A percentile compares a stretch with the other conserved stretches of the same genome.
These are phyloP conservation scores for Galeopsis tetrahit DNA, from an alignment of 257 asterid genomes.

Conservation along the genomic window DNA sequence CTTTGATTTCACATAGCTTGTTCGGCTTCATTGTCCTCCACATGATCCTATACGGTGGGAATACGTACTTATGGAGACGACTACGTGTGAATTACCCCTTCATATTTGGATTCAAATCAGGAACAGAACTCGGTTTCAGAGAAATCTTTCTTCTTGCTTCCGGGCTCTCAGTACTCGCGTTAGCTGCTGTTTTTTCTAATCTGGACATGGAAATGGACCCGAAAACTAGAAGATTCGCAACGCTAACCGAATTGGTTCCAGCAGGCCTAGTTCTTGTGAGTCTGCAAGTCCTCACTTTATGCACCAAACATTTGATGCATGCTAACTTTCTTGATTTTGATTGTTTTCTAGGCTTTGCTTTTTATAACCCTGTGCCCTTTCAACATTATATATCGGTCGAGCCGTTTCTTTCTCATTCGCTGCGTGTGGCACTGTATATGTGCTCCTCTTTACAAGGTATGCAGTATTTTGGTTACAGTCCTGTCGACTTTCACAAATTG, in stretches of 20 bases:
- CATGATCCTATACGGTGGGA: conserved; percentile 64
- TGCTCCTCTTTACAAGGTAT: conserved; percentile 87
- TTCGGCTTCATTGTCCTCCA: conserved; percentile 70
- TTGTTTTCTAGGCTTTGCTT: conserved; percentile 53
- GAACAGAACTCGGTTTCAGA: conserved; percentile 67
- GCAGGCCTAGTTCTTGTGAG: conserved; percentile 59
- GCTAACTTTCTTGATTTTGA: conserved; percentile 11
- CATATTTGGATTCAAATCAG: conserved; percentile 68
- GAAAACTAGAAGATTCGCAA: conserved; percentile 39
- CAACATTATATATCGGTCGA: conserved; percentile 72
- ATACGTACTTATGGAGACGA: conserved; percentile 70
- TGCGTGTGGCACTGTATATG: conserved; percentile 66
- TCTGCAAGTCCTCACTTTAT: conserved; percentile 4
- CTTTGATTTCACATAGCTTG: conserved; percentile 46
- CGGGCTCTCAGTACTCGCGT: conserved; percentile 59
- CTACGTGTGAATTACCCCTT: conserved; percentile 72
- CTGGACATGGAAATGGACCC: conserved; percentile 83
- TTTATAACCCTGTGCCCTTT: conserved; percentile 64
- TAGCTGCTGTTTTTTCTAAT: conserved; percentile 62
- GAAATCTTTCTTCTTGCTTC: conserved; percentile 71
- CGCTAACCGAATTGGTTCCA: conserved; percentile 67
- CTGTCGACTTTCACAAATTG: too few relatives aligned
- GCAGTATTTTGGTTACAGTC: neutral
- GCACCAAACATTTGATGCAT: conserved; percentile 2
- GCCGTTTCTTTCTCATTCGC: conserved; percentile 71